Conservation (phyloP, 2,329 filamentous ascomycete species). For the Verticillium dahliae region DNA sequence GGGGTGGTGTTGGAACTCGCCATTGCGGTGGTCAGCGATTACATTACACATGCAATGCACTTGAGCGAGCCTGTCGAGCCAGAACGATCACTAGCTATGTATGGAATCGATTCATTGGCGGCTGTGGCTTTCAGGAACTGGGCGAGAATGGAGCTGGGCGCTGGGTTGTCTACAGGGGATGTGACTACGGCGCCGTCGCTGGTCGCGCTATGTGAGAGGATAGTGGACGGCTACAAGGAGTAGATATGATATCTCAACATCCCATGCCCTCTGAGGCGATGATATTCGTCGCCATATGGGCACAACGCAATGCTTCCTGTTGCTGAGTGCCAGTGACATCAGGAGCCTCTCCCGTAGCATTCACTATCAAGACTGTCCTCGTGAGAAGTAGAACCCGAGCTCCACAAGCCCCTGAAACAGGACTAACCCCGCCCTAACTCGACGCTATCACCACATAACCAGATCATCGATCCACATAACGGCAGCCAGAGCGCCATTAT, state of each 20-base stretch:
- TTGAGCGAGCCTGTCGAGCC: conserved; percentile 17
- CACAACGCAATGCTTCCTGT: too few species aligned
- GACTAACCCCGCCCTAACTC: not conserved
- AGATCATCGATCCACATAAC: not conserved
- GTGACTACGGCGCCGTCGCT: conserved; percentile 19
- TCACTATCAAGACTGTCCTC: too few species aligned
- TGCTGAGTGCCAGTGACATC: too few species aligned
- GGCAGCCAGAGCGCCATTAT: not conserved
- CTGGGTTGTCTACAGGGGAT: conserved; percentile 18
- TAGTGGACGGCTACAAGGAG: conserved; percentile 2
- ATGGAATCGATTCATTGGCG: conserved; percentile 21
- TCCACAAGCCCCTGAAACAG: too few species aligned
- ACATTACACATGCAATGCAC: conserved; percentile 17
- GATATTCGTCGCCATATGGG: too few species aligned
- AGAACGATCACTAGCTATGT: conserved; percentile 15
- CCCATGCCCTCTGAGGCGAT: too few species aligned
- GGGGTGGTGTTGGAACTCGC: conserved; percentile 9
- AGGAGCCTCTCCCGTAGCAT: too few species aligned
- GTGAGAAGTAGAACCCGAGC: too few species aligned
- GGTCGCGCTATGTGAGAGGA: conserved; percentile 18
- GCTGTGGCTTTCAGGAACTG: conserved; percentile 23
- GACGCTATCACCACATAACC: not conserved
- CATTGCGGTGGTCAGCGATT: conserved; percentile 14
- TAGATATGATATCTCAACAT: not conserved
- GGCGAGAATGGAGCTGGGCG: conserved; percentile 15